These are phyloP conservation scores for Pogostemon cablin DNA, from an alignment of 257 asterid genomes.

Conservation along the genomic window DNA sequence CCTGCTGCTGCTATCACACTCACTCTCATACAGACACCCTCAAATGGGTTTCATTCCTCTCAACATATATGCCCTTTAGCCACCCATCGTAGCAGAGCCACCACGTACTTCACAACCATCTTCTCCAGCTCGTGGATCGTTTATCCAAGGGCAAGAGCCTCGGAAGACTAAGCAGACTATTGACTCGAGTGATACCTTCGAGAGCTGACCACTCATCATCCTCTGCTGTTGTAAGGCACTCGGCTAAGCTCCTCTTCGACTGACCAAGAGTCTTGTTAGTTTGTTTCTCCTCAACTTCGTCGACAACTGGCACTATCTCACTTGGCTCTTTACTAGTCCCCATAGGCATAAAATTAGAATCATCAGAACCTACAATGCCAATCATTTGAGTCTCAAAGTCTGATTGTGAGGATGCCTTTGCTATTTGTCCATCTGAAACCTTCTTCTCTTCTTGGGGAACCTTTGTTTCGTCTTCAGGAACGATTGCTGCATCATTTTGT, in stretches of 20 bases:
- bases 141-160: slow-evolving; percentile 79
- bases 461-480: slow-evolving; percentile 40
- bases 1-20: background rate
- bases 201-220: slow-evolving; percentile 99
- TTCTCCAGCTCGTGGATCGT: slow-evolving; percentile 81
- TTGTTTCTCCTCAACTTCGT: slow-evolving; percentile 46
- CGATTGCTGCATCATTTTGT: slow-evolving; percentile 29
- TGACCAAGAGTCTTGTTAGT: slow-evolving; percentile 50
- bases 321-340: slow-evolving; percentile 40
- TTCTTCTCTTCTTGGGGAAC: slow-evolving; percentile 34
- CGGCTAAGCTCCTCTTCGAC: slow-evolving; percentile 91
- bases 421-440: slow-evolving; percentile 28
- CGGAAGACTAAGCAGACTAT: slow-evolving; percentile 92
- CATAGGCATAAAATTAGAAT: background rate
- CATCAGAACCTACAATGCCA: slow-evolving; percentile 32
- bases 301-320: slow-evolving; percentile 76
- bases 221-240: slow-evolving; percentile 79
- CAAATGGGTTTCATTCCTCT: slow-evolving; percentile 18
- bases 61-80: background rate
- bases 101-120: slow-evolving; percentile 58
- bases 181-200: slow-evolving; percentile 88
- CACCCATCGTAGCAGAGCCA: background rate
- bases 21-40: background rate
- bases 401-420: slow-evolving; percentile 29
- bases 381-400: slow-evolving; percentile 26